Conservation (phyloP, 495 filamentous ascomycete genomes). For the Penicillium cinerascens region DNA sequence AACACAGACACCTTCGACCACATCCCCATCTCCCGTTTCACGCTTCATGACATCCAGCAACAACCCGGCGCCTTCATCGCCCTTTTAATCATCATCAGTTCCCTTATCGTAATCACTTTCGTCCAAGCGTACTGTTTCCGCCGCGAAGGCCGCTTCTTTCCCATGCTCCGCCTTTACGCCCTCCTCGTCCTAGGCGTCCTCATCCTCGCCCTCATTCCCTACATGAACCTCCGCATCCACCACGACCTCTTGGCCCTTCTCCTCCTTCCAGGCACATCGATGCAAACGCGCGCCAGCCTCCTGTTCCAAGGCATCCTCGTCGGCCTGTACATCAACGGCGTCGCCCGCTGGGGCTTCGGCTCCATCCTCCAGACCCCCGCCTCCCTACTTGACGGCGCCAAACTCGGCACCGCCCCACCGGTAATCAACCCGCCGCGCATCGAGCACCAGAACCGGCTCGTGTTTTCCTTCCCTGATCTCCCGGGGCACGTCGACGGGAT, state of each 20-base stretch:
- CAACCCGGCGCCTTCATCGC: conserved; percentile 71
- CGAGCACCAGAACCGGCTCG: conserved; percentile 35
- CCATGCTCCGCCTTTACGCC: conserved; percentile 63
- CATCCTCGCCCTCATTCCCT: conserved; percentile 47
- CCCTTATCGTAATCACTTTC: conserved; percentile 49
- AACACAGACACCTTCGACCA: conserved; percentile 72
- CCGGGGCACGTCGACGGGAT: conserved; percentile 47
- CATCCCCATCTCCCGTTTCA: conserved; percentile 76
- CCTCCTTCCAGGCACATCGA: conserved; percentile 55
- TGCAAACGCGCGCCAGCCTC: conserved; percentile 55
- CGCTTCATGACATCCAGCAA: conserved; percentile 66
- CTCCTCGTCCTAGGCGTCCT: conserved; percentile 41
- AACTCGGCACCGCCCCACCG: conserved; percentile 47
- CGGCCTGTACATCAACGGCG: conserved; percentile 62
- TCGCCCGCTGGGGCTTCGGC: conserved; percentile 61
- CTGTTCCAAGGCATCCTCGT: conserved; percentile 59
- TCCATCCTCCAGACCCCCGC: conserved; percentile 57
- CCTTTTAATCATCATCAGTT: conserved; percentile 58
- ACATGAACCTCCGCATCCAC: conserved; percentile 61
- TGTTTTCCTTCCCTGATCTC: conserved; percentile 44
- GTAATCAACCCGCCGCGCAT: conserved; percentile 33
- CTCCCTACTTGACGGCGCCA: conserved; percentile 47
- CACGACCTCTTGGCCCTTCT: conserved; percentile 62
- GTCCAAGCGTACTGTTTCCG: conserved; percentile 65
- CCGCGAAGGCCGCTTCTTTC: conserved; percentile 59